Conservation (phyloP, 129 eudicot species). For the Sambucus nigra region DNA sequence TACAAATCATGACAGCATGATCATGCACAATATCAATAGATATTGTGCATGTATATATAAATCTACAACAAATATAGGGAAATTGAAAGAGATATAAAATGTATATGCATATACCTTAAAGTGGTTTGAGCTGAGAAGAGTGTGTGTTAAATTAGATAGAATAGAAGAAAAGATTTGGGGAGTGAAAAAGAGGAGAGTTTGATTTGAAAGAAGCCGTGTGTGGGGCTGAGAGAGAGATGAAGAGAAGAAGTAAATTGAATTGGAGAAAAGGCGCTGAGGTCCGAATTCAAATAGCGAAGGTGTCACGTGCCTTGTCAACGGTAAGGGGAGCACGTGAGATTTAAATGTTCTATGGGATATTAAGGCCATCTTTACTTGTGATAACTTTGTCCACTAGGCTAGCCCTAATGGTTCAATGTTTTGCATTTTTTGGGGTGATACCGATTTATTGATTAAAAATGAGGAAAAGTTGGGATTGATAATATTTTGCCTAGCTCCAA, state of each 20-base stretch:
- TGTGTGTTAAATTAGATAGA: conserved; percentile 9
- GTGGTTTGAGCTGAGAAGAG: conserved; percentile 12
- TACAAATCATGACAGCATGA: neutral
- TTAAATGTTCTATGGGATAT: too few relatives aligned
- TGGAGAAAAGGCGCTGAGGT: conserved; percentile 17
- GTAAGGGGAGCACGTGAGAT: neutral
- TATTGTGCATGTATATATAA: neutral
- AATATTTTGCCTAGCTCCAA: too few relatives aligned
- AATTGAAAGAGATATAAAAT: neutral
- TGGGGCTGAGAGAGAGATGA: neutral
- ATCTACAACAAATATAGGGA: neutral
- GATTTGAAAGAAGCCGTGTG: conserved; percentile 14
- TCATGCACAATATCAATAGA: neutral
- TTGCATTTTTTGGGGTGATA: too few relatives aligned
- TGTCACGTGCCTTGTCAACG: neutral
- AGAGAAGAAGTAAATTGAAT: neutral
- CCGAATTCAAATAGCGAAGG: conserved; percentile 21
- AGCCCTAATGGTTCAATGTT: too few relatives aligned
- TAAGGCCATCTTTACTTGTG: too few relatives aligned
- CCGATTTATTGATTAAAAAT: too few relatives aligned
- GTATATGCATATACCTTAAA: conserved; percentile 13
- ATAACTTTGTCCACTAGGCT: too few relatives aligned
- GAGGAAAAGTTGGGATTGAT: too few relatives aligned
- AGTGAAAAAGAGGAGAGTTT: neutral
- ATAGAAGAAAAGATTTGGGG: conserved; percentile 5